Evolutionary conservation across 1,284 basidiomycete species (phyloP), one percentile per base, ranked within the genome.

Genomic region (Volvariella volvacea): DNA sequence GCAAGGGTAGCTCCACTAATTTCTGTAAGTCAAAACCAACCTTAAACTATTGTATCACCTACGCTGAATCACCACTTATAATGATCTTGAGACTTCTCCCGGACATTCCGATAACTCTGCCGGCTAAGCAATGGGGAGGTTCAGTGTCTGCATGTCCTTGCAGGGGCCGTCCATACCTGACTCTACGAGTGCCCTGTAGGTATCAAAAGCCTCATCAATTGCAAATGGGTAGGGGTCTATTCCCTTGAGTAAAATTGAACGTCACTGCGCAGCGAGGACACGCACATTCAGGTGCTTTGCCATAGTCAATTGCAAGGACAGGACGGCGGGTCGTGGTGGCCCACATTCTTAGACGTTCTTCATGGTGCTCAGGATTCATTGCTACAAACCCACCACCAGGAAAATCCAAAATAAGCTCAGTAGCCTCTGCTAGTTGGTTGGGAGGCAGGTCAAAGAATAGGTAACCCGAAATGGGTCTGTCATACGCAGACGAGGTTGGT

Each of bases 311-410:
- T 4, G 89, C 78, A 33, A 98, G 67, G 2, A 98, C 79, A 8
- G 91, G 89, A 56, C 82, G 83, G 4, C 84, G 77, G 0, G 88
- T 92, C 46, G 75, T 74, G 33, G 81, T 73, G 3, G 93, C 87
- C 90, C 95, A 95, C 52, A 77, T 74, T 41, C 89, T 73, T 39
- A 98, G 71, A n/a, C 95, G 76, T 59, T 98, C 95, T 64, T 96
- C 93, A 55, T 97, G 95, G 64, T 97, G 92, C 54, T 89, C 84
- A 1, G 94, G 94, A 10, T 76, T 80, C 93, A 98, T 97, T 30
- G 90, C 89, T 42, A 98, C 85, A 63, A 97, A 98, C 0, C 95
- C 95, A 7, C 95, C 95, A 4, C 95, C 95, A 16, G 94, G 93
- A 50, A 92, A 85, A 61, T 99, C 95, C 20, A 96, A 68, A 39